phyloP scores from a whole-genome alignment of 2,329 filamentous ascomycete genomes.

The Apiospora marii region DNA sequence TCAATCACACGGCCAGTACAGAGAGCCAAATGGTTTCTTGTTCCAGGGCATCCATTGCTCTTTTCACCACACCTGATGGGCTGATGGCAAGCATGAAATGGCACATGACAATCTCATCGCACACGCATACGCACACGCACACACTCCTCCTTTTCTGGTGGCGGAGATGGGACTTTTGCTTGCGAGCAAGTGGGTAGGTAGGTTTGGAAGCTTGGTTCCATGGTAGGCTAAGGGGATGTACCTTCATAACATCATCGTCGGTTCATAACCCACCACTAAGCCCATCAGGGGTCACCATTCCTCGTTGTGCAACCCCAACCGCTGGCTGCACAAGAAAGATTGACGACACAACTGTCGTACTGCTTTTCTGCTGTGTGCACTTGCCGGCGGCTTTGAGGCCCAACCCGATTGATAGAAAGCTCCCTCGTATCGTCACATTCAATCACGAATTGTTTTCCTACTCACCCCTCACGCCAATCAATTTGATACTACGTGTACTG shows the following conservation, averaged over 20 bases:
- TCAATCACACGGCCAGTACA: slow-evolving; percentile 12
- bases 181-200: neutral
- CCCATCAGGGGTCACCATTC: neutral
- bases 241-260: neutral
- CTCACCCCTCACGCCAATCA: neutral
- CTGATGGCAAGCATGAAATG: slow-evolving; percentile 10
- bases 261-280: slow-evolving; percentile 11
- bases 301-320: neutral
- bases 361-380: slow-evolving; percentile 2
- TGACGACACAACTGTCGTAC: slow-evolving; percentile 3
- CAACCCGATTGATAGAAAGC: slow-evolving; percentile 11
- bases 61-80: slow-evolving; percentile 18
- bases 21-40: slow-evolving; percentile 5
- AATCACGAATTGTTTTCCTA: neutral
- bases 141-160: neutral
- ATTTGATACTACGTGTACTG: too few relatives aligned
- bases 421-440: neutral
- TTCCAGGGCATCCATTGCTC: neutral
- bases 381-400: slow-evolving; percentile 3
- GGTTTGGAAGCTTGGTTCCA: slow-evolving; percentile 4
- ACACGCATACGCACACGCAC: neutral
- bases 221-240: neutral
- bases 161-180: neutral
- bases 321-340: neutral
- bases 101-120: slow-evolving; percentile 19